These are phyloP conservation scores for Neurospora sp. DNA, from an alignment of 2,329 filamentous ascomycete species.

Conservation along the genomic window DNA sequence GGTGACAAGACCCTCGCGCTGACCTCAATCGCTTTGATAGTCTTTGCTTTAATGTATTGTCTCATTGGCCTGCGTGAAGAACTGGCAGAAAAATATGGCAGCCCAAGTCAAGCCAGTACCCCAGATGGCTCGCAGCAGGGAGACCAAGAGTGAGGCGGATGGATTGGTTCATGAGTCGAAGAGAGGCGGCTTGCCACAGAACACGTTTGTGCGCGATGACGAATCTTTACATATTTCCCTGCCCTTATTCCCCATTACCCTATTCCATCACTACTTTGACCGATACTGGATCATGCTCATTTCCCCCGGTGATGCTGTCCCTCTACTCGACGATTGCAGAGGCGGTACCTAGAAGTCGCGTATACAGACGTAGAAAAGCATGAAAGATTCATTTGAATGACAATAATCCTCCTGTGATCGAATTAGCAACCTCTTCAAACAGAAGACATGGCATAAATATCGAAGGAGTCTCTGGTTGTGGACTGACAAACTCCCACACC, in stretches of 20 bases:
- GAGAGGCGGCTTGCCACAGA: background rate
- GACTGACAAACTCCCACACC: background rate
- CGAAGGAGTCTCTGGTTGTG: background rate
- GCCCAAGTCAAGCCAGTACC: constrained; percentile 2
- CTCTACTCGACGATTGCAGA: background rate
- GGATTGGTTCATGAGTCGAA: too few species aligned
- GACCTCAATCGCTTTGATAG: constrained; percentile 16
- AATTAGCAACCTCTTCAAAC: background rate
- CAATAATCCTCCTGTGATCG: background rate
- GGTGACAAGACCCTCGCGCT: background rate
- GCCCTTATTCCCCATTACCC: background rate
- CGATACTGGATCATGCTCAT: background rate
- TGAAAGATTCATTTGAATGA: background rate
- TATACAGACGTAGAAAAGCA: background rate
- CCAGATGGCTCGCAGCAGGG: background rate
- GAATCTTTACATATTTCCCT: background rate
- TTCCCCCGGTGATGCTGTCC: background rate
- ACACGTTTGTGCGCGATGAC: background rate
- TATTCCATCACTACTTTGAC: background rate
- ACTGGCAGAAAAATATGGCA: constrained; percentile 16
- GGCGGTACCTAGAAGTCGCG: background rate
- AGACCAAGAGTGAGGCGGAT: background rate
- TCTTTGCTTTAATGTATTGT: constrained; percentile 40
- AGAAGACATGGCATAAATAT: background rate
- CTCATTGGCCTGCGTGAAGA: constrained; percentile 39